Percentiles rank a stretch among this genome's conserved stretches.
Conservation (phyloP, 257 asterid genomes). For the Solanum chilense region DNA sequence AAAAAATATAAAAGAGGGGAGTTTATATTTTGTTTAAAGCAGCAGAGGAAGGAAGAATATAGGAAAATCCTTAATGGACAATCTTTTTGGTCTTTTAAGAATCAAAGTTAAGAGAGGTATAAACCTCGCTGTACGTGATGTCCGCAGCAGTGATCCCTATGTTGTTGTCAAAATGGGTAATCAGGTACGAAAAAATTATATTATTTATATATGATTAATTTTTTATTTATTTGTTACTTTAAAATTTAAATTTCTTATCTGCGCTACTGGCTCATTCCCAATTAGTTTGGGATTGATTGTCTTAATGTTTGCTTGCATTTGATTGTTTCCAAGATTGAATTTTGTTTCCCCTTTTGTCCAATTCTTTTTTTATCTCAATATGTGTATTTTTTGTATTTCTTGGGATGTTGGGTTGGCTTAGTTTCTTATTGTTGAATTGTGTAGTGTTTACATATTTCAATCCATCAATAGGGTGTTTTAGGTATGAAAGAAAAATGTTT, state of each 20-base stretch:
- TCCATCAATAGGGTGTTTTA: neutral
- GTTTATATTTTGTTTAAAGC: neutral
- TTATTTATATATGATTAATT: too few species aligned
- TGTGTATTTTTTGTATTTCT: neutral
- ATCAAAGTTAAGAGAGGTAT: conserved; percentile 2
- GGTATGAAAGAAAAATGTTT: too few species aligned
- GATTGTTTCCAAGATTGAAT: neutral
- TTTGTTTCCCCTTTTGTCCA: neutral
- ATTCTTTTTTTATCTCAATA: neutral
- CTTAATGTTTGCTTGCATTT: neutral
- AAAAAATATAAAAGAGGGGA: neutral
- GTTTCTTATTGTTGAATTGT: neutral
- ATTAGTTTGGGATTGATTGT: neutral
- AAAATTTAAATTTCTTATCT: too few species aligned
- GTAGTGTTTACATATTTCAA: neutral
- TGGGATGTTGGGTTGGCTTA: neutral
- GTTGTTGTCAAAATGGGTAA: conserved; percentile 46
- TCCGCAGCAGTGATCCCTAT: conserved; percentile 32
- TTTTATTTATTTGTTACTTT: too few species aligned
- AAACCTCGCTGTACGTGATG: conserved; percentile 16
- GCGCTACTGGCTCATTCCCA: neutral
- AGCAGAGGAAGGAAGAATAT: neutral
- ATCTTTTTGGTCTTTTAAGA: conserved; percentile 4
- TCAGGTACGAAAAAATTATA: conserved; percentile 18
- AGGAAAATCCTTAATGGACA: neutral